Evolutionary conservation across 306 rosid species (phyloP), one percentile per base, ranked within the genome.

Genomic region (Sicyos baderoa): DNA sequence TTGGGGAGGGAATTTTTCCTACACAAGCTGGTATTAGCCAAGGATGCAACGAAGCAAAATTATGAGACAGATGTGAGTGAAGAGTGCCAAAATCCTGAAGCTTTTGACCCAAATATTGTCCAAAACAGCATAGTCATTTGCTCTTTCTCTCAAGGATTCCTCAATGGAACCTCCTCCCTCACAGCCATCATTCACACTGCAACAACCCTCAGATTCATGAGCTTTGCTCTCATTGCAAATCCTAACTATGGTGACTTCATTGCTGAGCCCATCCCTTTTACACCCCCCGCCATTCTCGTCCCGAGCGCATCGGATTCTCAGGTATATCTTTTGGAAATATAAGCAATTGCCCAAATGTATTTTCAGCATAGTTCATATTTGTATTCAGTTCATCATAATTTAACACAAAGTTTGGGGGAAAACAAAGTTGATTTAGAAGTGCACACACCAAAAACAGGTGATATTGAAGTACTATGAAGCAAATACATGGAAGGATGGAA

Each of bases 71-170:
- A 78, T 40, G 87, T 87, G 69, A 51, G 69, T 32, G 94, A 89
- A 75, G 98, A 93, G 80, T 93, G 98, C 27, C 98, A 93, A 76
- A 75, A 78, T 76, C 86, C 89, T 47, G 87, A 89, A 71, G 94
- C 82, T 65, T 79, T 93, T 13, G 89, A 93, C 48, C 80, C 74
- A 16, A 70, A 27, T 6, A 32, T 67, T 53, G 88, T 86, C 53
- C 71, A 32, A 35, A 87, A 82, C 18, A 85, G 91, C 22, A 54
- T 93, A 44, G 65, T 90, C 42, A 78, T 90, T 44, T 93, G 99
- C 83, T 84, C 77, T 45, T 90, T 86, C 85, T 93, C 96, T 0
- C 80, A 29, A 9, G 97, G 97, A 11, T 93, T 93, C 86, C 72
- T 29, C 54, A 77, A 85, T 52, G 82, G 80, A 44, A 84, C 86